Percentiles rank a stretch among this genome's conserved stretches.
These are phyloP conservation scores for Lasiosphaeris hirsuta DNA, from an alignment of 495 filamentous ascomycete species.

Conservation along the genomic window DNA sequence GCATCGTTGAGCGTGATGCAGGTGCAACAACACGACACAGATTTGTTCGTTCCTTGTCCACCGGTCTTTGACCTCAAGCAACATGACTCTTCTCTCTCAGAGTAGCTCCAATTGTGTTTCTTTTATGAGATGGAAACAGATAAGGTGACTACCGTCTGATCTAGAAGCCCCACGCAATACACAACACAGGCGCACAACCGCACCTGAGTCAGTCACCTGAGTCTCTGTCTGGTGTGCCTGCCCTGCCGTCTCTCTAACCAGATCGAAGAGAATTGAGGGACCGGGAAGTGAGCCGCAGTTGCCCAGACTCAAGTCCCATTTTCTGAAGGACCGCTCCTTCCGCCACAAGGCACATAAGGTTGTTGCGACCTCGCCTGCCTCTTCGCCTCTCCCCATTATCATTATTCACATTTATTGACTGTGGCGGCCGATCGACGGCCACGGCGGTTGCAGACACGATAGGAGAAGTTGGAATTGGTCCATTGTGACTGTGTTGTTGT, in stretches of 20 bases:
- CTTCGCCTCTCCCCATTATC: not conserved
- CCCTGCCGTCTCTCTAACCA: not conserved
- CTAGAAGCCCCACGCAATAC: not conserved
- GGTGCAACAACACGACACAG: slow-evolving; percentile 7
- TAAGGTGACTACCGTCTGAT: not conserved
- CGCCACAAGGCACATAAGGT: not conserved
- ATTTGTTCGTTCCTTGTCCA: slow-evolving; percentile 3
- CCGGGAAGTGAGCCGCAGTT: not conserved
- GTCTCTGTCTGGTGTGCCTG: not conserved
- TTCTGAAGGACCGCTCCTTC: not conserved
- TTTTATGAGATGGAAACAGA: not conserved
- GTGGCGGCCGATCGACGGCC: too few relatives aligned
- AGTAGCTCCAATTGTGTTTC: not conserved
- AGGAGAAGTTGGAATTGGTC: not conserved
- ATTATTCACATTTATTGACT: not conserved
- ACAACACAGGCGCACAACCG: too few relatives aligned
- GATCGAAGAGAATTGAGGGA: not conserved
- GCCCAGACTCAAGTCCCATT: not conserved
- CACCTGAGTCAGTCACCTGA: not conserved
- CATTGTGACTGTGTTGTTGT: slow-evolving; percentile 10
- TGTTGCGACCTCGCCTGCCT: not conserved
- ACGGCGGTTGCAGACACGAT: too few relatives aligned
- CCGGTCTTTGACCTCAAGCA: slow-evolving; percentile 1
- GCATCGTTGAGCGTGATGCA: slow-evolving; percentile 11
- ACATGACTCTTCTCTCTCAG: not conserved